A percentile compares a stretch with the other conserved stretches of the same genome.
These are phyloP conservation scores for Fusarium sp. DNA, from an alignment of 2,329 filamentous ascomycete species.

Conservation along the genomic window DNA sequence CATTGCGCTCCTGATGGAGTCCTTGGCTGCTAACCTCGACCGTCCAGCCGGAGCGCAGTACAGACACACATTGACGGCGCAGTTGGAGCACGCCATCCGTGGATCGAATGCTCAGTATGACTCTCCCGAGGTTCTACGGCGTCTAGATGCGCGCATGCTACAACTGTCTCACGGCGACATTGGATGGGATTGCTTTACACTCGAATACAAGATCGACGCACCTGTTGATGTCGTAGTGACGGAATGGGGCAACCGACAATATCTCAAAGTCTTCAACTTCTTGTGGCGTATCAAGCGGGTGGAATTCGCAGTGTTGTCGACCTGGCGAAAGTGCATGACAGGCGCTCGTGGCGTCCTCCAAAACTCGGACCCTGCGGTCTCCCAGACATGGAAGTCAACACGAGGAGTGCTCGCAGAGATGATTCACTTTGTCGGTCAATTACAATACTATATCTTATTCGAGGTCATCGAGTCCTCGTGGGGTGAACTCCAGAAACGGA, in stretches of 20 bases:
- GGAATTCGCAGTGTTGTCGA: slow-evolving; percentile 89
- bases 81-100: slow-evolving; percentile 95
- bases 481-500: slow-evolving; percentile 85
- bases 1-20: slow-evolving; percentile 96
- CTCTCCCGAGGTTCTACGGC: slow-evolving; percentile 86
- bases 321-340: slow-evolving; percentile 96
- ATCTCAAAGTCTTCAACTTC: slow-evolving; percentile 99
- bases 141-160: slow-evolving; percentile 97
- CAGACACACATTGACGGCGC: slow-evolving; percentile 94
- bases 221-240: slow-evolving; percentile 97
- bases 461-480: slow-evolving; percentile 98
- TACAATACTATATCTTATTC: slow-evolving; percentile 98
- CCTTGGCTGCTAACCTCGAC: slow-evolving; percentile 89
- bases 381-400: slow-evolving; percentile 87
- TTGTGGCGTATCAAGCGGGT: slow-evolving; percentile 98
- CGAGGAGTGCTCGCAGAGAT: slow-evolving; percentile 93
- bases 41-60: slow-evolving; percentile 97
- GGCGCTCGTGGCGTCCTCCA: slow-evolving; percentile 90
- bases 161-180: slow-evolving; percentile 97
- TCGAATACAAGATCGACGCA: slow-evolving; percentile 98
- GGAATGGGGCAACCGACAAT: slow-evolving; percentile 93
- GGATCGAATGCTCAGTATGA: slow-evolving; percentile 98
- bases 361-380: slow-evolving; percentile 72
- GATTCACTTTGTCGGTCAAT: slow-evolving; percentile 96
- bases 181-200: slow-evolving; percentile 98